Evolutionary conservation across 306 rosid genomes (phyloP).

Genomic region (Citrullus colocynthis): DNA sequence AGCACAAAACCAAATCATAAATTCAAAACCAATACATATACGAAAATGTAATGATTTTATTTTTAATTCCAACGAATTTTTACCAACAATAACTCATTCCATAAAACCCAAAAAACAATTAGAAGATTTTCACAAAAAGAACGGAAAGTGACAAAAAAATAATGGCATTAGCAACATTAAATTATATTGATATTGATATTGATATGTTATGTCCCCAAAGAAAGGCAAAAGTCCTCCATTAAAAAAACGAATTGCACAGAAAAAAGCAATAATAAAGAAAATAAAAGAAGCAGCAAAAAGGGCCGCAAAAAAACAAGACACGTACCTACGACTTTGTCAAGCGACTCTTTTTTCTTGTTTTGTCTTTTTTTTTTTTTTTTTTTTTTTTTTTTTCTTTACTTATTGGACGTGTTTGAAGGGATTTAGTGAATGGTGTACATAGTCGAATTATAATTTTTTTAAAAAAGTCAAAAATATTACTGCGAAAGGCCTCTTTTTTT

Average conservation of each 20-base stretch:
- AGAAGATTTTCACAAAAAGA: neutral
- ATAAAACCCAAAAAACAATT: no score
- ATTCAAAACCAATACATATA: no score
- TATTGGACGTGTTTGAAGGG: slow-evolving; percentile 3
- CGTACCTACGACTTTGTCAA: neutral
- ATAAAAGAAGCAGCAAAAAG: neutral
- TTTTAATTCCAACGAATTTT: no score
- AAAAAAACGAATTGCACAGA: neutral
- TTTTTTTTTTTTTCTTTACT: neutral
- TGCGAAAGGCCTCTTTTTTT: neutral
- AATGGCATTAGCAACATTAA: neutral
- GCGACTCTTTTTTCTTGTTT: neutral
- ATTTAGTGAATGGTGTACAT: neutral
- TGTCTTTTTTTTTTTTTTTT: neutral
- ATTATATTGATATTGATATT: neutral
- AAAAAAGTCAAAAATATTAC: neutral
- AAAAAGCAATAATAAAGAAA: neutral
- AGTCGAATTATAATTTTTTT: neutral
- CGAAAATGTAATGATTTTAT: no score
- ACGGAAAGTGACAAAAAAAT: neutral
- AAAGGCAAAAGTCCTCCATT: neutral
- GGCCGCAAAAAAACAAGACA: neutral
- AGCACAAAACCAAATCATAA: neutral
- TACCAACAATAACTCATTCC: neutral
- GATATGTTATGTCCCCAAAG: neutral